These are phyloP conservation scores for Metschnikowia dekortorum DNA, from an alignment of 805 yeast genomes.

Conservation along the genomic window DNA sequence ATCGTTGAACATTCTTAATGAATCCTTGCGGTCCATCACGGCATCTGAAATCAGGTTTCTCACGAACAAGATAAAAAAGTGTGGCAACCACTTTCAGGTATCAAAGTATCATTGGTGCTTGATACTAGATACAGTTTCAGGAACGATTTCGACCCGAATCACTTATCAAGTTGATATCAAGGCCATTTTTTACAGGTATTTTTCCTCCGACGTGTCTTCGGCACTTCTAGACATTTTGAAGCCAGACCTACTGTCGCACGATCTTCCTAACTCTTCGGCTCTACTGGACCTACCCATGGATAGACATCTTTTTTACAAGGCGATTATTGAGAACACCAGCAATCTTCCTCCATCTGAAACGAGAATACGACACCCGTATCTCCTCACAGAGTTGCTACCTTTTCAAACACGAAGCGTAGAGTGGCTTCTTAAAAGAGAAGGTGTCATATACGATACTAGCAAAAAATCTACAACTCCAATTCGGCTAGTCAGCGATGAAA, in stretches of 20 bases:
- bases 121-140: slow-evolving; percentile 4
- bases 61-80: slow-evolving; percentile 10
- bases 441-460: slow-evolving; percentile 30
- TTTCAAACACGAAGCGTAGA: slow-evolving; percentile 53
- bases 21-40: not conserved
- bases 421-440: slow-evolving; percentile 56
- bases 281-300: slow-evolving; percentile 19
- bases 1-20: slow-evolving; percentile 12
- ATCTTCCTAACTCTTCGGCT: not conserved
- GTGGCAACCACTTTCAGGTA: slow-evolving; percentile 11
- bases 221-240: slow-evolving; percentile 5
- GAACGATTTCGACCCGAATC: slow-evolving; percentile 3
- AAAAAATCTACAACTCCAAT: slow-evolving; percentile 20
- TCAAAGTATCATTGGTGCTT: slow-evolving; percentile 5
- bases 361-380: slow-evolving; percentile 35
- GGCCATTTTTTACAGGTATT: slow-evolving; percentile 13
- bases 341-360: slow-evolving; percentile 16
- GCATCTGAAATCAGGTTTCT: slow-evolving; percentile 14
- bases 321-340: slow-evolving; percentile 44
- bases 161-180: slow-evolving; percentile 9
- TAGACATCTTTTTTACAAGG: slow-evolving; percentile 44
- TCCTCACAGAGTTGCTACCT: slow-evolving; percentile 39
- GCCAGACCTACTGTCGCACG: not conserved
- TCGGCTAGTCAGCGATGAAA: slow-evolving; percentile 17
- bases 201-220: slow-evolving; percentile 15